phyloP scores from a whole-genome alignment of 108 stramenopile species.

The Conticribra weissflogii region DNA sequence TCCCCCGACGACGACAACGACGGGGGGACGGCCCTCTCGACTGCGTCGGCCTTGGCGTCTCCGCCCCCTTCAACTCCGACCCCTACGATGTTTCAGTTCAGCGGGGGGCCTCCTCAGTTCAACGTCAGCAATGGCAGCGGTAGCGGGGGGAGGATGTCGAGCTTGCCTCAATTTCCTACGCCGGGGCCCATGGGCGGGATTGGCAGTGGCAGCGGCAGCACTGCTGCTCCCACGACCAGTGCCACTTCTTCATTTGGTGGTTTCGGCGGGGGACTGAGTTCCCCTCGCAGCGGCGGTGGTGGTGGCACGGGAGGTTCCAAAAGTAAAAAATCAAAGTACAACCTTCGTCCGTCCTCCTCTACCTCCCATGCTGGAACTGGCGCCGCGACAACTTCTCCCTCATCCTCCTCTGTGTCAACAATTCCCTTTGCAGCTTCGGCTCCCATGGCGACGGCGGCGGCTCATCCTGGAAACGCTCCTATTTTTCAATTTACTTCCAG shows the following conservation, averaged over 20 bases:
- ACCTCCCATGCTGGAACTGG: not conserved
- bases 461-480: not conserved
- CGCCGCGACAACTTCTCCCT: not conserved
- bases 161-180: not conserved
- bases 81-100: too few relatives aligned
- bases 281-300: too few relatives aligned
- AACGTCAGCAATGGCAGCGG: too few relatives aligned
- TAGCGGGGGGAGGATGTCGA: too few relatives aligned
- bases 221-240: too few relatives aligned
- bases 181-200: too few relatives aligned
- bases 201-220: not conserved
- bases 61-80: not conserved
- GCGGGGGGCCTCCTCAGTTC: too few relatives aligned
- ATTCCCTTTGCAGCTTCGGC: too few relatives aligned
- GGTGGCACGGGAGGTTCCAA: not conserved
- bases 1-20: too few relatives aligned
- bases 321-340: not conserved
- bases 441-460: too few relatives aligned
- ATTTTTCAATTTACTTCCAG: slow-evolving; percentile 38
- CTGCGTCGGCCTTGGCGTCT: not conserved
- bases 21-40: too few relatives aligned
- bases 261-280: not conserved
- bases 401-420: too few relatives aligned
- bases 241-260: not conserved
- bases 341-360: not conserved